Conservation (phyloP, 352 stramenopile species). For the Blastocystis sp. region DNA sequence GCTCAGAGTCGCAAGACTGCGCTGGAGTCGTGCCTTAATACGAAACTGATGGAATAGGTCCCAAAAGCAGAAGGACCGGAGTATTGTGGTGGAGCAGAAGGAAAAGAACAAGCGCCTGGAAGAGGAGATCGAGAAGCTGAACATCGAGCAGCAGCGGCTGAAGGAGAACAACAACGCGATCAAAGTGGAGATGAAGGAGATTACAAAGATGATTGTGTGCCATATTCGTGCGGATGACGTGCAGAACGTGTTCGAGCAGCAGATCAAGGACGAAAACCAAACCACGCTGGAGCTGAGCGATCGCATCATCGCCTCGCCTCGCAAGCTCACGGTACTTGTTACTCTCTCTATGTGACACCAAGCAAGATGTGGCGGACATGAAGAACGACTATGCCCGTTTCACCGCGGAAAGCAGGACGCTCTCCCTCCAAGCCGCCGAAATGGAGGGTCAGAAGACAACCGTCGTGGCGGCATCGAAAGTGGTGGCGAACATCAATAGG, state of each 20-base stretch:
- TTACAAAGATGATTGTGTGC: conserved; percentile 19
- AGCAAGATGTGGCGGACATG: conserved; percentile 58
- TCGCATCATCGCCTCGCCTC: conserved; percentile 31
- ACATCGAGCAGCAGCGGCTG: conserved; percentile 64
- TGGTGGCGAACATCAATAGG: background rate
- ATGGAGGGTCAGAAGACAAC: conserved; percentile 7
- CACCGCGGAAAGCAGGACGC: conserved; percentile 39
- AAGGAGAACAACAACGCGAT: conserved; percentile 57
- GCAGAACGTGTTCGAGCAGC: conserved; percentile 38
- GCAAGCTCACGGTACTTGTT: background rate
- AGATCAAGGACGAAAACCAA: conserved; percentile 66
- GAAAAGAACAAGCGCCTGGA: conserved; percentile 59
- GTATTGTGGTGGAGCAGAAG: conserved; percentile 41
- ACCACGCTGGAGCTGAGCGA: conserved; percentile 13
- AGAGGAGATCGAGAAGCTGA: conserved; percentile 51
- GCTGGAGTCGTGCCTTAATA: background rate
- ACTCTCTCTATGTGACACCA: background rate
- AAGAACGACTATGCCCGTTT: conserved; percentile 40
- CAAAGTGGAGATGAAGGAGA: conserved; percentile 47
- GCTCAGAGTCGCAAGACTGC: background rate
- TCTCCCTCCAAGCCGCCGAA: conserved; percentile 26
- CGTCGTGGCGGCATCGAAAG: background rate
- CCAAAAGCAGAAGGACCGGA: conserved; percentile 47
- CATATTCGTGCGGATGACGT: background rate
- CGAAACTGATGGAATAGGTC: background rate